Evolutionary conservation across 2,329 filamentous ascomycete species (phyloP).

Genomic region (Lachnellula suecica): DNA sequence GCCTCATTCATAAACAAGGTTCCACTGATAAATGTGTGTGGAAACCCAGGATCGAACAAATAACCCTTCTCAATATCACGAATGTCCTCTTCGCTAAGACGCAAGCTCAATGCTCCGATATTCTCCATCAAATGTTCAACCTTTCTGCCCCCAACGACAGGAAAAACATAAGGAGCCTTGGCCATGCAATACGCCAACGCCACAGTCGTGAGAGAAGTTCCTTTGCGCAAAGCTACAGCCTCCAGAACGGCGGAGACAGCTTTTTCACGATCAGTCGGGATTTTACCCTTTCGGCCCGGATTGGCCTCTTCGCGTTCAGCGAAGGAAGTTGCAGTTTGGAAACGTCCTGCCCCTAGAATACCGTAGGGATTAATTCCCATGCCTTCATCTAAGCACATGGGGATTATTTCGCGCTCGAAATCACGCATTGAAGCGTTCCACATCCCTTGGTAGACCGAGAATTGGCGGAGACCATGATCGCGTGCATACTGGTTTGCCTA

Average conservation of each 20-base stretch:
- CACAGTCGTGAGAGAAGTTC: constrained; percentile 48
- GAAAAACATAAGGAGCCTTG: constrained; percentile 57
- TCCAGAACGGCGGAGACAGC: constrained; percentile 55
- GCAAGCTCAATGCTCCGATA: constrained; percentile 51
- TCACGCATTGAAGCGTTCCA: constrained; percentile 62
- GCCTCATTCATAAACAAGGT: not conserved
- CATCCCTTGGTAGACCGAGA: constrained; percentile 65
- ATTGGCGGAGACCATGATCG: constrained; percentile 64
- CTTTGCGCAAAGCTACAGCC: constrained; percentile 54
- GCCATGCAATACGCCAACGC: constrained; percentile 58
- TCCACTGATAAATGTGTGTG: not conserved
- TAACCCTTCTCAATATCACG: constrained; percentile 49
- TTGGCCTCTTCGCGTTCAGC: constrained; percentile 37
- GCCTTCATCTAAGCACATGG: constrained; percentile 55
- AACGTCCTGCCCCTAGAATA: constrained; percentile 45
- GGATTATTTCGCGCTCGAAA: constrained; percentile 58
- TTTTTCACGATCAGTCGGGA: constrained; percentile 38
- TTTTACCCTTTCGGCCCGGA: constrained; percentile 29
- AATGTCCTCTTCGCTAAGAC: constrained; percentile 51
- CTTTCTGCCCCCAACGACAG: constrained; percentile 56
- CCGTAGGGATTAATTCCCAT: constrained; percentile 57
- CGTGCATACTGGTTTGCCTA: constrained; percentile 65
- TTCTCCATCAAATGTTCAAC: constrained; percentile 56
- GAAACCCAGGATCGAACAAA: constrained; percentile 26
- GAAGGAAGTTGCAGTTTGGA: constrained; percentile 45